Evolutionary conservation across 768 basidiomycete species (phyloP).

Genomic region (Trametes maxima): DNA sequence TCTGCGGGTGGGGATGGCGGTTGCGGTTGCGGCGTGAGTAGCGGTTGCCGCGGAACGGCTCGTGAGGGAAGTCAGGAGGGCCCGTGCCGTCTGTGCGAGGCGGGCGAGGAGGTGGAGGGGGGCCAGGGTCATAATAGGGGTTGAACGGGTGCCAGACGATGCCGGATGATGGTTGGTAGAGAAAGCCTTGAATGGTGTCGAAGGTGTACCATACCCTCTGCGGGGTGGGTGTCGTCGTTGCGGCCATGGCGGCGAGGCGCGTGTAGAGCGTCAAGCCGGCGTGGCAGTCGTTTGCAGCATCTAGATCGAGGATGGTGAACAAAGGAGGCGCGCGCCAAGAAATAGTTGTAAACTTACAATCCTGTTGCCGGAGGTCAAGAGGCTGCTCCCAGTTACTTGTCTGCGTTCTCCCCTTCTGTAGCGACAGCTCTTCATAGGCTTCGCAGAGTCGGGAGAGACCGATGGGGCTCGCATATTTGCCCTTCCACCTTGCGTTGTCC

Average conservation of each 20-base stretch:
- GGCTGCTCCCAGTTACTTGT: conserved; percentile 70
- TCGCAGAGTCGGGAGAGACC: conserved; percentile 70
- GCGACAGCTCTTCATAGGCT: conserved; percentile 51
- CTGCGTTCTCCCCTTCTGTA: conserved; percentile 62
- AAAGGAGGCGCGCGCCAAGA: conserved; percentile 4
- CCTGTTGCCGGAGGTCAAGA: conserved; percentile 50
- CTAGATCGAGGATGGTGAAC: conserved; percentile 38
- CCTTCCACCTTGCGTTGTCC: conserved; percentile 75
- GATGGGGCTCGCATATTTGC: conserved; percentile 59
- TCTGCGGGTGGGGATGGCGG: not conserved
- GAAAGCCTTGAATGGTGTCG: conserved; percentile 48
- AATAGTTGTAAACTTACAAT: conserved; percentile 52
- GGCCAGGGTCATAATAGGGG: conserved; percentile 73
- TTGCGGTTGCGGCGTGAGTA: conserved; percentile 8
- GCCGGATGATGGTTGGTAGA: conserved; percentile 42
- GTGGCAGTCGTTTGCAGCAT: conserved; percentile 75
- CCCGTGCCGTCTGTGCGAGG: not conserved
- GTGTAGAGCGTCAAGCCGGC: conserved; percentile 59
- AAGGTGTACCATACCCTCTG: conserved; percentile 56
- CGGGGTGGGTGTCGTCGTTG: conserved; percentile 38
- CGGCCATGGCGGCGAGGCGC: conserved; percentile 47
- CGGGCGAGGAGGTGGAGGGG: conserved; percentile 52
- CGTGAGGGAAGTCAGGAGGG: not conserved
- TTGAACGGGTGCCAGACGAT: conserved; percentile 57
- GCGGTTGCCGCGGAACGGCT: conserved; percentile 4